Conservation (phyloP, 2,329 filamentous ascomycete genomes). For the Cadophora gregata region DNA sequence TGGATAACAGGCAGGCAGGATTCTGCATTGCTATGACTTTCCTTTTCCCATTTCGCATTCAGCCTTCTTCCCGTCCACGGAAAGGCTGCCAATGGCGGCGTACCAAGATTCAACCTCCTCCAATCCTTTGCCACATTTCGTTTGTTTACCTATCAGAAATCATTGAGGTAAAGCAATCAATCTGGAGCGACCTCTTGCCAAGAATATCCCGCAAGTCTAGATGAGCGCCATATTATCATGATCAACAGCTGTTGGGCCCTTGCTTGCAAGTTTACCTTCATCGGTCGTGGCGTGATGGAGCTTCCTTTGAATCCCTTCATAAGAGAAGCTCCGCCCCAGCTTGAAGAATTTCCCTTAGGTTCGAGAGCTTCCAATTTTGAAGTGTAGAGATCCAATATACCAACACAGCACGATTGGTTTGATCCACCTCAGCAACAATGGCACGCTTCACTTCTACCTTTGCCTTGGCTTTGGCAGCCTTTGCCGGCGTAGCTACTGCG, state of each 20-base stretch:
- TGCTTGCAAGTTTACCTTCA: not conserved
- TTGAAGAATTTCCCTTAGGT: not conserved
- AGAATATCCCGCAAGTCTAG: not conserved
- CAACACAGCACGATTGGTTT: not conserved
- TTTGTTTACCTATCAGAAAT: not conserved
- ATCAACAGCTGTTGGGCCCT: not conserved
- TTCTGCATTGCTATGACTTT: not conserved
- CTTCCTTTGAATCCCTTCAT: not conserved
- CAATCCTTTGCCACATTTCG: slow-evolving; percentile 5
- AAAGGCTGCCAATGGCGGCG: not conserved
- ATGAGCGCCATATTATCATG: not conserved
- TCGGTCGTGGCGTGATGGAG: not conserved
- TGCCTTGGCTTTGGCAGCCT: not conserved
- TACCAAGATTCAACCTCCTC: not conserved
- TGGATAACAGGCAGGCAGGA: not conserved
- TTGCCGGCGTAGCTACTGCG: not conserved
- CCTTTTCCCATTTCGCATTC: not conserved
- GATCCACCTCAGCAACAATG: not conserved
- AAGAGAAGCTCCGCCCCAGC: not conserved
- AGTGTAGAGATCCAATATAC: not conserved
- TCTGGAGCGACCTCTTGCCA: not conserved
- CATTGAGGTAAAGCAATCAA: not conserved
- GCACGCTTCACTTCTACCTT: not conserved
- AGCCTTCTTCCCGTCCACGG: slow-evolving; percentile 12
- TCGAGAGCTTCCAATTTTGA: not conserved